phyloP scores from a whole-genome alignment of 805 yeast genomes.

The Pichia exigua region DNA sequence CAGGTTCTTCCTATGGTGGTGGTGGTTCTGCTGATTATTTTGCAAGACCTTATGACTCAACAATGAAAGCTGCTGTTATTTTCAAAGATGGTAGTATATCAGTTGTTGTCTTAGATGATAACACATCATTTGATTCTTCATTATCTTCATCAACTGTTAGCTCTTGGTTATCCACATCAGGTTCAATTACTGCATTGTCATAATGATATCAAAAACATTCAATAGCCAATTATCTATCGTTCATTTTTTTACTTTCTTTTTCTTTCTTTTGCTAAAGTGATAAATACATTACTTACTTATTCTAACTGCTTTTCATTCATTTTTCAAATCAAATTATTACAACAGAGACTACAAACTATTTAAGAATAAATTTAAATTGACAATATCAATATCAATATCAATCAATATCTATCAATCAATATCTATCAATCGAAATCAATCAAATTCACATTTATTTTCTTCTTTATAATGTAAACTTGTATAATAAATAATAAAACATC shows the following conservation, averaged over 20 bases:
- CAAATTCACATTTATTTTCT: neutral
- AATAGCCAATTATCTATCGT: neutral
- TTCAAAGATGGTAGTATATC: constrained; percentile 55
- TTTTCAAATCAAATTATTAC: neutral
- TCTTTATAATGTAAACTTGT: neutral
- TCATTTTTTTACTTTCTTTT: neutral
- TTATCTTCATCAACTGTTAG: constrained; percentile 50
- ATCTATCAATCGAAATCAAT: neutral
- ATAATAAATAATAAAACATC: neutral
- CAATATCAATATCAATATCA: neutral
- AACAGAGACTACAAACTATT: neutral
- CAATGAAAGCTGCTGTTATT: constrained; percentile 86
- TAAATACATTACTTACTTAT: neutral
- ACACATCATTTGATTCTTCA: constrained; percentile 40
- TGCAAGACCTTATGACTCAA: constrained; percentile 66
- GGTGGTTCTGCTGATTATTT: constrained; percentile 92
- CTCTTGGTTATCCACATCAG: constrained; percentile 48
- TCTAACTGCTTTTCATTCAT: neutral
- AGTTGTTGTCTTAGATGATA: constrained; percentile 52
- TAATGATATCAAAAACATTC: neutral
- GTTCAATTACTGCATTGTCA: constrained; percentile 35
- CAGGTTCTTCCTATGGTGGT: constrained; percentile 38
- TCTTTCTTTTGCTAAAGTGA: neutral
- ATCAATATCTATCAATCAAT: too few relatives aligned
- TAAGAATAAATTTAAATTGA: neutral